Evolutionary conservation across 1,284 basidiomycete genomes (phyloP), one percentile per base, ranked within the genome.

Genomic region (Moniliella sp.): DNA sequence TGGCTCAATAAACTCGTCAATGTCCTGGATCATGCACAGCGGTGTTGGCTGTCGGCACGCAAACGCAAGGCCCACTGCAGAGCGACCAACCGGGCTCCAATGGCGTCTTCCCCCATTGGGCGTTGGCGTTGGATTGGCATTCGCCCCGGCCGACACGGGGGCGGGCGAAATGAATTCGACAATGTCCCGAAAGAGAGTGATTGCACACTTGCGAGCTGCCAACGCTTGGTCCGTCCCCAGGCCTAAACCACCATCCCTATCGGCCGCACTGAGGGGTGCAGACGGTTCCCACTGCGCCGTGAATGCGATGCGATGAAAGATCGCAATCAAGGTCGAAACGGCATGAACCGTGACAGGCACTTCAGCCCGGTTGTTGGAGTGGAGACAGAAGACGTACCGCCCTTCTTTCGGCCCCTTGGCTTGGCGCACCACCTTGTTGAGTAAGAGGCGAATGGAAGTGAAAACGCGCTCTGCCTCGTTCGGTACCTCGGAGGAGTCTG

Each of bases 31-130:
- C 39, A 79, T 75, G 58, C 77, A 91, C 25, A 97, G 61, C 76
- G 70, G 57, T 99, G 91, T 48, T 84, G 78, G 2, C 80, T 73
- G 56, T 93, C 86, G 1, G 81, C 83, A 30, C 91, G 70, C 14
- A 97, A 65, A 8, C 83, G 75, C 64, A 86, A 73, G 37, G 91
- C 59, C 67, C 86, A 91, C 52, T 88, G 81, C 5, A 97, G 65
- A 2, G 78, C 70, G 2, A 72, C 66, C 11, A 94, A 60, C 15
- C 81, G 67, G 0, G 78, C 75, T 45, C 39, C 61, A 60, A 31
- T 72, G 43, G 66, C 4, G 69, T 67, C 3, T 70, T 69, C 8
- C 21, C 21, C 21, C n/a, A n/a, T n/a, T n/a, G n/a, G n/a, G n/a
- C n/a, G n/a, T n/a, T n/a, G n/a, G n/a, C n/a, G n/a, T n/a, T n/a